Conservation (phyloP, 495 filamentous ascomycete genomes). For the Symbiotaphrina buchneri region DNA sequence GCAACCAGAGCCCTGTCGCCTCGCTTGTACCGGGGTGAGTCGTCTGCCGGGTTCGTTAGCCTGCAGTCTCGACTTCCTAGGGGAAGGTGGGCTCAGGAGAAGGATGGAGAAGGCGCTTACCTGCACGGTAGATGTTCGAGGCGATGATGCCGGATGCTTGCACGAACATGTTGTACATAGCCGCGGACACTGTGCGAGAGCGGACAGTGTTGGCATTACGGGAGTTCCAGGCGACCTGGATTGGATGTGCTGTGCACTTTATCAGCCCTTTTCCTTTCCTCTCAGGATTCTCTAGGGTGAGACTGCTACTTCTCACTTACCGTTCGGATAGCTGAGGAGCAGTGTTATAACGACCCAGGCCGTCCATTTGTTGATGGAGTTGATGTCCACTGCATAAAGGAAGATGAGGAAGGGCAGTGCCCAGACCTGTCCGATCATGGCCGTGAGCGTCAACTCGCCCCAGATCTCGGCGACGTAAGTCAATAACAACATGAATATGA, state of each 20-base stretch:
- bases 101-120: no score
- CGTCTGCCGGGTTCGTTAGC: no score
- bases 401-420: conserved; percentile 19
- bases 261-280: no score
- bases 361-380: conserved; percentile 15
- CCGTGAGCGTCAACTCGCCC: conserved; percentile 21
- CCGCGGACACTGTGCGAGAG: conserved; percentile 19
- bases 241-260: no score
- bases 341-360: conserved; percentile 18
- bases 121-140: no score
- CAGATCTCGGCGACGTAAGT: conserved; percentile 19
- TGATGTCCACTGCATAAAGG: conserved; percentile 15
- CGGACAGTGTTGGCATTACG: conserved; percentile 19
- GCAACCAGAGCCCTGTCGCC: conserved; percentile 10
- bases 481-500: conserved; percentile 19
- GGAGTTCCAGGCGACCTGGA: conserved; percentile 18
- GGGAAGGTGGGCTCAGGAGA: no score
- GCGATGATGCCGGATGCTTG: conserved; percentile 10
- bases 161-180: conserved; percentile 21
- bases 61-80: no score
- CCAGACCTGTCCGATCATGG: conserved; percentile 22
- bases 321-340: conserved; percentile 21
- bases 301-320: no score
- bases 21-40: conserved; percentile 10
- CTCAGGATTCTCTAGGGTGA: no score